Evolutionary conservation across 352 stramenopile species (phyloP).

Genomic region (Albugo candida): DNA sequence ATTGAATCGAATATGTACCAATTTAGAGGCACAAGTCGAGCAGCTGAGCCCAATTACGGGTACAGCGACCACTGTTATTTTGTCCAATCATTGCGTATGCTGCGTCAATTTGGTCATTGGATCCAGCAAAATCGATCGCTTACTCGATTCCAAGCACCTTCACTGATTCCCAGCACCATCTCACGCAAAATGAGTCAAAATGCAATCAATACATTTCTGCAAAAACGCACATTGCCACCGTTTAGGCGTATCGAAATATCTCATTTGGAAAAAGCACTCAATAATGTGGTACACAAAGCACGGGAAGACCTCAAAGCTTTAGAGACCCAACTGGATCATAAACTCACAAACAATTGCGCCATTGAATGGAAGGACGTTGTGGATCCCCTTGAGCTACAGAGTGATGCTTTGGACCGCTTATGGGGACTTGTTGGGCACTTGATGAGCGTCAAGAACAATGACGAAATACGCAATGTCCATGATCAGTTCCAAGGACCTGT

Average conservation of each 20-base stretch:
- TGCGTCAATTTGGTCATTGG: no score
- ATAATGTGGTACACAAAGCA: slow-evolving; percentile 24
- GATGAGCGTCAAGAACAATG: slow-evolving; percentile 92
- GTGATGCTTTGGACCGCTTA: slow-evolving; percentile 79
- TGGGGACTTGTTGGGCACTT: slow-evolving; percentile 94
- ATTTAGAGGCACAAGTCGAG: no score
- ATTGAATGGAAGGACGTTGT: slow-evolving; percentile 78
- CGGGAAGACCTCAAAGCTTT: slow-evolving; percentile 25
- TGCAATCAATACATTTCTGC: no score
- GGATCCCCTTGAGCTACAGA: slow-evolving; percentile 82
- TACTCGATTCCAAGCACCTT: no score
- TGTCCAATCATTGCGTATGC: no score
- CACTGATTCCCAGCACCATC: no score
- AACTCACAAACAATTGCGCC: neutral
- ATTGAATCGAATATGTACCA: no score
- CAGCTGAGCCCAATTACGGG: no score
- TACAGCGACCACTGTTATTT: no score
- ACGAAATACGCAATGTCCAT: slow-evolving; percentile 86
- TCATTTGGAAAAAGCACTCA: slow-evolving; percentile 41
- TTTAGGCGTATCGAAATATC: slow-evolving; percentile 41
- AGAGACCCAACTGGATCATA: slow-evolving; percentile 16
- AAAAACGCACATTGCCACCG: slow-evolving; percentile 34
- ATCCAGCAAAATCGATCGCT: no score
- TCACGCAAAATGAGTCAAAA: no score
- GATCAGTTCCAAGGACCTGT: slow-evolving; percentile 86